phyloP scores from a whole-genome alignment of 192 early-diverging fungal genomes.

The Cetraspora pellucida region DNA sequence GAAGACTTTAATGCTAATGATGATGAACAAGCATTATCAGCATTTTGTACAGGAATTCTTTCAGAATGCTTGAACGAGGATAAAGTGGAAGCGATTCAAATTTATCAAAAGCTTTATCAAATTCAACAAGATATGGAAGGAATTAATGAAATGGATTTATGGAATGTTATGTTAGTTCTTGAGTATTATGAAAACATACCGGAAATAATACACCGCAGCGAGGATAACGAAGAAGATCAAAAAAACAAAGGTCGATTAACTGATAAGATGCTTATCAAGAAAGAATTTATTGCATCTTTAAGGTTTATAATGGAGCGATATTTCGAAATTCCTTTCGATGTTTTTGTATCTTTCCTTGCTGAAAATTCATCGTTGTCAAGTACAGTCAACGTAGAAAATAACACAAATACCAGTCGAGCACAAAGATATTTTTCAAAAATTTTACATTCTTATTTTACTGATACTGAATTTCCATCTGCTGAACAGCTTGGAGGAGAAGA shows the following conservation, averaged over 20 bases:
- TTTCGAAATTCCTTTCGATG: neutral
- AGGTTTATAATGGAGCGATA: constrained; percentile 18
- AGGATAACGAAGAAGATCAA: neutral
- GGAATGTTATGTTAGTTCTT: constrained; percentile 28
- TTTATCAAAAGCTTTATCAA: constrained; percentile 50
- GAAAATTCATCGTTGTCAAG: neutral
- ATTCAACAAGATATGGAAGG: constrained; percentile 16
- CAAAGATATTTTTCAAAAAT: neutral
- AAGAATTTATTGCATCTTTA: constrained; percentile 9
- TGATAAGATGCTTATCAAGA: constrained; percentile 2
- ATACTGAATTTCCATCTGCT: neutral
- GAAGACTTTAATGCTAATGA: constrained; percentile 21
- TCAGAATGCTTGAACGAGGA: constrained; percentile 58
- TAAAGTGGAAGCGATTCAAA: constrained; percentile 50
- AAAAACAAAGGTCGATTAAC: neutral
- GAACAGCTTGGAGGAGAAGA: constrained; percentile 10
- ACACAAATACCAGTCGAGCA: neutral
- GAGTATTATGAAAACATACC: constrained; percentile 25
- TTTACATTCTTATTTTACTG: neutral
- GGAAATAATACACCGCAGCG: neutral
- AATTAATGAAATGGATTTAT: constrained; percentile 7
- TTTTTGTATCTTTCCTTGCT: neutral
- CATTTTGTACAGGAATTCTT: constrained; percentile 48
- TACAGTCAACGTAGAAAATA: neutral
- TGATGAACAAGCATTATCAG: constrained; percentile 41